Evolutionary conservation across 768 basidiomycete species (phyloP).

Genomic region (Boletus huronensis): DNA sequence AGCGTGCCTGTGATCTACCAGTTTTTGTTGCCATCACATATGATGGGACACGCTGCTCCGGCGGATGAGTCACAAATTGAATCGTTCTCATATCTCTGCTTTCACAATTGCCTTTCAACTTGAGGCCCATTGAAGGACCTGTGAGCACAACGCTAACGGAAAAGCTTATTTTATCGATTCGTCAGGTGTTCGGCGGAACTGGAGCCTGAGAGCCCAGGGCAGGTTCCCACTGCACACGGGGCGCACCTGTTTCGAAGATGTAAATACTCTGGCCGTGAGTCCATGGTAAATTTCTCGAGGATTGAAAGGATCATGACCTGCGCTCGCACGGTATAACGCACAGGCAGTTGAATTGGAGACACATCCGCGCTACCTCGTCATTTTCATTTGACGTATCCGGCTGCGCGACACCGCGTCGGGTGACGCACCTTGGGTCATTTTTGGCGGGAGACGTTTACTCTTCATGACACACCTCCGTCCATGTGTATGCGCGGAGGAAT

Average conservation of each 20-base stretch:
- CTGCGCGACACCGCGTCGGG: not conserved
- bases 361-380: not conserved
- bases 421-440: not conserved
- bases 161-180: not conserved
- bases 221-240: not conserved
- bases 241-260: not conserved
- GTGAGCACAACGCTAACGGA: not conserved
- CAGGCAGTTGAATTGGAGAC: not conserved
- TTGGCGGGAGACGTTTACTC: constrained; percentile 1
- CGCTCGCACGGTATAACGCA: not conserved
- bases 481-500: not conserved
- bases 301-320: not conserved
- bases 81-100: not conserved
- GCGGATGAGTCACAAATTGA: not conserved
- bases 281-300: not conserved
- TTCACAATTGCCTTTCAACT: not conserved
- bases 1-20: not conserved
- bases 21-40: too few relatives aligned
- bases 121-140: not conserved
- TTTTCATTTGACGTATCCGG: constrained; percentile 18
- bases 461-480: constrained; percentile 4
- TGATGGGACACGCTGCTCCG: not conserved
- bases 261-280: not conserved
- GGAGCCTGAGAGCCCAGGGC: not conserved
- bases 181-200: not conserved